These are phyloP conservation scores for Saksenaea oblongispora DNA, from an alignment of 371 early-diverging fungal genomes.

Conservation along the genomic window DNA sequence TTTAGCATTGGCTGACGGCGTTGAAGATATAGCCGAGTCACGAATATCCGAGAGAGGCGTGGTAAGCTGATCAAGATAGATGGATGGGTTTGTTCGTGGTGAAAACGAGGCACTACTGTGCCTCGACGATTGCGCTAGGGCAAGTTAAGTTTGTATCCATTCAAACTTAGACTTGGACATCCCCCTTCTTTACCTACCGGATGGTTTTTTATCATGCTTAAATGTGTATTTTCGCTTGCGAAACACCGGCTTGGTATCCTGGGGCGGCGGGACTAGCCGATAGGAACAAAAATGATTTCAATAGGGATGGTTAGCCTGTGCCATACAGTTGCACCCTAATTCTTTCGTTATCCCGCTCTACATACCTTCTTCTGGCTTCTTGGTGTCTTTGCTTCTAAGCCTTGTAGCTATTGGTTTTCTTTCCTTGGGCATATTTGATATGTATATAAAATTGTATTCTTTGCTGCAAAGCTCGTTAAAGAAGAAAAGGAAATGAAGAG, in stretches of 20 bases:
- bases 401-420: slow-evolving; percentile 3
- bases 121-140: slow-evolving; percentile 1
- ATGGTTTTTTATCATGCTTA: neutral
- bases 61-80: slow-evolving; percentile 13
- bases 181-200: neutral
- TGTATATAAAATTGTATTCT: neutral
- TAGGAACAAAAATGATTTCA: neutral
- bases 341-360: neutral
- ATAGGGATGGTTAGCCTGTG: neutral
- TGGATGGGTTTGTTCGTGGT: slow-evolving; percentile 11
- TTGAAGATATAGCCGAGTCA: neutral
- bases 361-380: slow-evolving; percentile 1
- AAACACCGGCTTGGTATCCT: neutral
- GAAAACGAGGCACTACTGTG: slow-evolving; percentile 6
- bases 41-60: slow-evolving; percentile 1
- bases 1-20: neutral
- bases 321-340: neutral
- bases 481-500: slow-evolving; percentile 4
- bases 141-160: slow-evolving; percentile 1
- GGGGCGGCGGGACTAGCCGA: slow-evolving; percentile 8
- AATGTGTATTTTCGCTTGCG: neutral
- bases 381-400: neutral
- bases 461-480: neutral
- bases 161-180: neutral
- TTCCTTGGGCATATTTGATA: neutral